phyloP scores from a whole-genome alignment of 768 basidiomycete species.

The Suillus paluster region DNA sequence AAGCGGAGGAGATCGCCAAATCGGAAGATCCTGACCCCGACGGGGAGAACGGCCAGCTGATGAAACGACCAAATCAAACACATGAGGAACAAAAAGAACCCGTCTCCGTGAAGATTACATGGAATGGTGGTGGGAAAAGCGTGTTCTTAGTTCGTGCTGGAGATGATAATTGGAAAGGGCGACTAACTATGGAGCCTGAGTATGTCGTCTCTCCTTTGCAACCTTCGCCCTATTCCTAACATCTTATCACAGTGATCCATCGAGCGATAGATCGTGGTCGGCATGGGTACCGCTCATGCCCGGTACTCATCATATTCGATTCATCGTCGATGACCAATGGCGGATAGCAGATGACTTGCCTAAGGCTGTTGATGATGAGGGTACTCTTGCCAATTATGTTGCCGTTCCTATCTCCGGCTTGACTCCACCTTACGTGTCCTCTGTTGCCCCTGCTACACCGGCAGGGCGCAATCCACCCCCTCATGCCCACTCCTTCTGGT shows the following conservation, averaged over 20 bases:
- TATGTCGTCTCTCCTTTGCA: constrained; percentile 38
- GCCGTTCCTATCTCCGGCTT: constrained; percentile 46
- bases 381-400: constrained; percentile 93
- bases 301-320: constrained; percentile 93
- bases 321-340: constrained; percentile 92
- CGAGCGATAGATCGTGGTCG: constrained; percentile 41
- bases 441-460: constrained; percentile 40
- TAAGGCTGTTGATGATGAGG: constrained; percentile 92
- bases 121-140: constrained; percentile 65
- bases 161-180: constrained; percentile 77
- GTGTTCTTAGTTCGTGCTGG: constrained; percentile 75
- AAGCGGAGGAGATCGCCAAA: constrained; percentile 34
- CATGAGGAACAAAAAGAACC: constrained; percentile 34
- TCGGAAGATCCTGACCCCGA: constrained; percentile 16
- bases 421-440: constrained; percentile 37
- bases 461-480: constrained; percentile 30
- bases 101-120: constrained; percentile 57
- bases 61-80: constrained; percentile 19
- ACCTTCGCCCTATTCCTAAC: constrained; percentile 20
- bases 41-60: constrained; percentile 25
- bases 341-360: constrained; percentile 79
- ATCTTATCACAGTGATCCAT: constrained; percentile 27
- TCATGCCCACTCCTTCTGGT: constrained; percentile 49
- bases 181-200: constrained; percentile 67
- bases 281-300: constrained; percentile 65